These are phyloP conservation scores for Eucalyptus curtisii DNA, from an alignment of 345 rosid genomes.

Conservation along the genomic window DNA sequence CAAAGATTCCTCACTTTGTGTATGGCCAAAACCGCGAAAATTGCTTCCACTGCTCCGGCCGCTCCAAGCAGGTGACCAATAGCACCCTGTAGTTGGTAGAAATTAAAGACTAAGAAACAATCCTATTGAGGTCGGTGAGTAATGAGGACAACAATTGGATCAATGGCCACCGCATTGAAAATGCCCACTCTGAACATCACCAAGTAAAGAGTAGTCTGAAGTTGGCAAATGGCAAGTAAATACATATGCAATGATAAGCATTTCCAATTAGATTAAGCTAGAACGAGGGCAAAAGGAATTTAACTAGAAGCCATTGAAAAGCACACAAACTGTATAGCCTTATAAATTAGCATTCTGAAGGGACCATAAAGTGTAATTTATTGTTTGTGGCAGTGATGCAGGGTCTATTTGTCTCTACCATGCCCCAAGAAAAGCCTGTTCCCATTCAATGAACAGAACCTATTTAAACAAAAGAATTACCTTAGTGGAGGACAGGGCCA, in stretches of 20 bases:
- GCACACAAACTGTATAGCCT: background rate
- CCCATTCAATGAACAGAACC: background rate
- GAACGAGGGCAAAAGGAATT: background rate
- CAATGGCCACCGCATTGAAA: background rate
- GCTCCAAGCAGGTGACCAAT: slow-evolving; percentile 99
- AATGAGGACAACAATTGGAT: background rate
- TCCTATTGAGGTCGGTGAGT: background rate
- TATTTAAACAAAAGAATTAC: slow-evolving; percentile 10
- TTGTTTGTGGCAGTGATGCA: rapidly evolving
- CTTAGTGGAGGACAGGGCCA: slow-evolving; percentile 94
- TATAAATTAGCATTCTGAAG: background rate
- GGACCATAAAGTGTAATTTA: rapidly evolving
- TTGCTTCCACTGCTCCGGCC: slow-evolving; percentile 92
- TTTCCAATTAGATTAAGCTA: background rate
- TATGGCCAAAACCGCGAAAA: slow-evolving; percentile 65
- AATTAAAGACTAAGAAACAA: background rate
- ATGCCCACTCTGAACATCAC: background rate
- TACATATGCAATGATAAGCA: background rate
- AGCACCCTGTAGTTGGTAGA: slow-evolving; percentile 46
- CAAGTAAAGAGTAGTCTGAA: background rate
- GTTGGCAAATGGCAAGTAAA: background rate
- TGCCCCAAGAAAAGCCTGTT: background rate
- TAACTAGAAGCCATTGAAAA: background rate
- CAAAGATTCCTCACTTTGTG: slow-evolving; percentile 31
- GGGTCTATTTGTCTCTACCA: background rate